Base-by-base conservation (phyloP, 1,139 yeast genomes). In the Candida neerlandica region DNA sequence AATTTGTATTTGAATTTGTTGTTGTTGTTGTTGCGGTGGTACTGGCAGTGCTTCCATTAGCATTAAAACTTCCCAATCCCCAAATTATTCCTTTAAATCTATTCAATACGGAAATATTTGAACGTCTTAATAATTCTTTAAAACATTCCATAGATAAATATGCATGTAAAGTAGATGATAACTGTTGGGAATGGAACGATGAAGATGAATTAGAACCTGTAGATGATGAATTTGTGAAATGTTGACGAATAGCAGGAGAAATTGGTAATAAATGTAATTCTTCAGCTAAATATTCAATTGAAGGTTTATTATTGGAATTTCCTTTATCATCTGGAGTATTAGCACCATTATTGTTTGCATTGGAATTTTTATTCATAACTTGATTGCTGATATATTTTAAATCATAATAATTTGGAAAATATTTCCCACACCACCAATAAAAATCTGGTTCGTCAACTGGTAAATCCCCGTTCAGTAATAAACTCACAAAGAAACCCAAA, bases 401-500 rank as follows among this genome's bases (percentile, higher is more conserved):
- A 65, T 94, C 99, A 67, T 82, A 91, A 47, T 89, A 82, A 51
- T 81, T 84, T 18, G 97, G 97, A 73, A 94, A 89, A 64, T 81
- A 90, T 51, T 82, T 77, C 43, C 77, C 70, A 47, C 91, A 77
- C 78, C 91, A 83, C 76, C 84, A 77, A 55, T 86, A 78, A 62
- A 90, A 94, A 42, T 87, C 96, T 40, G 82, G 80, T 63, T 89
- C 95, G 58, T 86, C 90, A 19, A 81, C 82, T 0, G 98, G 98
- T 73, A 94, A 86, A 46, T 78, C 74, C 51, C 82, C 81, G 66
- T 90, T 89, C 57, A 86, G 82, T 65, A 94, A 76, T 55, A 91
- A 75, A 49, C 96, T 84, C 37, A 91, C 73, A 55, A 94, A 75
- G 66, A 92, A 92, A 1, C 99, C 99, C 64, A 92, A 81, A 67